Evolutionary conservation across 2,329 filamentous ascomycete species (phyloP).

Genomic region (Neonectria ditissima): DNA sequence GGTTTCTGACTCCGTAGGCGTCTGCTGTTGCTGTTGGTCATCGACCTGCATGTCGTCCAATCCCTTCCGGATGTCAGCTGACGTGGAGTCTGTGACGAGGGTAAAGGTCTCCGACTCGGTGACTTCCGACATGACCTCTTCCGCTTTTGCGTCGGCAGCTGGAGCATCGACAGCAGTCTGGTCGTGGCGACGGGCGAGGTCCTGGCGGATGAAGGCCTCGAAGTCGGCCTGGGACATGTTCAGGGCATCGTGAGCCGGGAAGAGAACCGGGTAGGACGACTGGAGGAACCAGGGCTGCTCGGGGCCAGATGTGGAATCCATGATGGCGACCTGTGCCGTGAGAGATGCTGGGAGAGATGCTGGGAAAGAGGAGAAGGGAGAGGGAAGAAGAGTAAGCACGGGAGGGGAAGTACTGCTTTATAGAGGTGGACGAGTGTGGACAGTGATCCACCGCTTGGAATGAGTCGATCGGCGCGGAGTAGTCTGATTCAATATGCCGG

Average conservation of each 20-base stretch:
- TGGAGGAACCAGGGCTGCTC: conserved; percentile 54
- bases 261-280: conserved; percentile 52
- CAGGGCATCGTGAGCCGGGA: conserved; percentile 53
- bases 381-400: too few species aligned
- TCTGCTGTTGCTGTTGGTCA: conserved; percentile 1
- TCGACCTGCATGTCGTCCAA: conserved; percentile 32
- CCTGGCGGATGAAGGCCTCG: conserved; percentile 46
- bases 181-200: conserved; percentile 38
- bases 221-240: conserved; percentile 49
- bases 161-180: conserved; percentile 11
- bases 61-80: conserved; percentile 39
- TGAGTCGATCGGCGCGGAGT: conserved; percentile 16
- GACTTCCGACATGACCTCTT: conserved; percentile 29
- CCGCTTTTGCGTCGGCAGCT: background rate
- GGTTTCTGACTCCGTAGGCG: background rate
- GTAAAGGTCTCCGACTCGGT: conserved; percentile 44
- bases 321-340: too few species aligned
- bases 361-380: background rate
- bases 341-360: background rate
- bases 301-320: conserved; percentile 37
- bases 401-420: conserved; percentile 5
- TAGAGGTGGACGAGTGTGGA: conserved; percentile 6
- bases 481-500: background rate
- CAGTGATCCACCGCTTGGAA: too few species aligned
- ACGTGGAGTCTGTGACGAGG: conserved; percentile 42